Base-by-base conservation (phyloP, 1,284 basidiomycete species). In the Heliocybe sulcata region DNA sequence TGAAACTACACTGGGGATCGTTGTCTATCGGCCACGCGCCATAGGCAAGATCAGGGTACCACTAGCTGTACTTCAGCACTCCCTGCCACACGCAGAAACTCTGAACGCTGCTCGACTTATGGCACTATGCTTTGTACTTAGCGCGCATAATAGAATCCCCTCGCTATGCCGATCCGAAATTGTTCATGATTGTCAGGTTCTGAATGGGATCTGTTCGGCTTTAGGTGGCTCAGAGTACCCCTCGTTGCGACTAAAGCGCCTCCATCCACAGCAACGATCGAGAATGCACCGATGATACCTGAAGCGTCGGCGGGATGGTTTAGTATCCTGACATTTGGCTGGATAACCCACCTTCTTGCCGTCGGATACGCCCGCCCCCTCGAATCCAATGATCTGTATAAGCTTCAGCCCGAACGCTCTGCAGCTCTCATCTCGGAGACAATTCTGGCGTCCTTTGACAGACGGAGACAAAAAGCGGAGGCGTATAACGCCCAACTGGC, bases 311-410 rank as follows among this genome's bases (percentile, higher is more conserved):
- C 84, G 0, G 74, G 69, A 56, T 73, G 74, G 66, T 74, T 80
- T 62, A 77, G 73, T 45, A 64, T 74, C n/a, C 59, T 84, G 38
- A 79, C 79, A 54, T 86, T 82, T 64, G 71, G 73, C 52, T 96
- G 92, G 92, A 79, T 95, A 53, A 85, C 82, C 0, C 80, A 84
- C 1, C 72, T 93, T 53, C 79, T 92, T 67, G 72, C 74, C 10
- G 68, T 84, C 6, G 87, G 87, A 9, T 92, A 90, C 66, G 79
- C 83, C 14, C 80, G 93, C 3, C 87, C 93, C 1, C 77, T 96
- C 3, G 87, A 94, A 66, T 82, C 86, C 0, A 73, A 85, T 0
- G 94, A 97, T 69, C 74, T 96, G n/a, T 95, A 88, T 78, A 87
- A 83, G 66, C 81, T 95, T 47, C 84, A 86, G 58, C 78, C 83